Conservation (phyloP, 169 alveolate species). For the Fabrea salina region DNA sequence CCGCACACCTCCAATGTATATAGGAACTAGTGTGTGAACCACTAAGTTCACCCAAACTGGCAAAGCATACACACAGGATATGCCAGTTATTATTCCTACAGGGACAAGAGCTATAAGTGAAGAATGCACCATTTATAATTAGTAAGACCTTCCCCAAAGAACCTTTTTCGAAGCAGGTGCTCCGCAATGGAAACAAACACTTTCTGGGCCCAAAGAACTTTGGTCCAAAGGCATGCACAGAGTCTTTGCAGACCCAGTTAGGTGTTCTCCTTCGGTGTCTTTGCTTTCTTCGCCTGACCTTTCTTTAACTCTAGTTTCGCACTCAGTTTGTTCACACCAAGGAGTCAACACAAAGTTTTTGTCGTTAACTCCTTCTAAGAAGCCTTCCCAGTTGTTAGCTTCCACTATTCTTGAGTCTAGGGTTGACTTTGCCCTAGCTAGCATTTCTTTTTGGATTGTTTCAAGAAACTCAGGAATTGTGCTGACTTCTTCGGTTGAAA, state of each 20-base stretch:
- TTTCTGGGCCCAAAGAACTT: slow-evolving; percentile 55
- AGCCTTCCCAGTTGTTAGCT: slow-evolving; percentile 74
- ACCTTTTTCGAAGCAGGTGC: slow-evolving; percentile 62
- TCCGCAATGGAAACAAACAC: slow-evolving; percentile 77
- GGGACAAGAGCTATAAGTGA: too few relatives aligned
- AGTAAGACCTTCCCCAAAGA: slow-evolving; percentile 86
- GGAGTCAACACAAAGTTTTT: slow-evolving; percentile 73
- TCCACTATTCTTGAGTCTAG: slow-evolving; percentile 57
- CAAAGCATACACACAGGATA: not conserved
- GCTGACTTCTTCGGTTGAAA: slow-evolving; percentile 40
- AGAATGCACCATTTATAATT: too few relatives aligned
- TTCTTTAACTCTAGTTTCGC: slow-evolving; percentile 78
- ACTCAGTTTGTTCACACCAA: slow-evolving; percentile 78
- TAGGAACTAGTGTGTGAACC: slow-evolving; percentile 9
- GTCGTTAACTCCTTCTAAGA: slow-evolving; percentile 69
- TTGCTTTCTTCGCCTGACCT: slow-evolving; percentile 73
- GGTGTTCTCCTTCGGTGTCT: slow-evolving; percentile 61
- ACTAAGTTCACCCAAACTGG: not conserved
- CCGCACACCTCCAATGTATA: slow-evolving; percentile 4
- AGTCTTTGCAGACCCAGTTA: slow-evolving; percentile 84
- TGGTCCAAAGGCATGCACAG: slow-evolving; percentile 80
- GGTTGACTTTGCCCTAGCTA: slow-evolving; percentile 52
- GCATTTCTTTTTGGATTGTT: slow-evolving; percentile 73
- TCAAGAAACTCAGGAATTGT: slow-evolving; percentile 62
- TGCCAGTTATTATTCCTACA: too few relatives aligned